phyloP scores from a whole-genome alignment of 306 rosid genomes.

The Cyclanthera cordifolia region DNA sequence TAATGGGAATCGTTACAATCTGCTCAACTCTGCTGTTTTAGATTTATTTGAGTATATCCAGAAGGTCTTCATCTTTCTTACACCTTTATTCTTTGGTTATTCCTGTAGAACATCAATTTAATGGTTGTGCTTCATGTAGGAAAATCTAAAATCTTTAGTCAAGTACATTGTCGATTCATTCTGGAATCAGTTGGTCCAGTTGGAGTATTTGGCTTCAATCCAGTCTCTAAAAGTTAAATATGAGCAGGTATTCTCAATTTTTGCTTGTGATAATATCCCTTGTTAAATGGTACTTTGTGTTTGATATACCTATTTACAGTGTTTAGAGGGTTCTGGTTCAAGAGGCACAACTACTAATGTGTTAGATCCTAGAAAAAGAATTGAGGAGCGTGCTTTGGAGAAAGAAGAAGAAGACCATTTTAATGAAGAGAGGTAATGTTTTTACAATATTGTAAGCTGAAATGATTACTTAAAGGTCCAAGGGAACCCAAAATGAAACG shows the following conservation, averaged over 20 bases:
- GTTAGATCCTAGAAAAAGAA: slow-evolving; percentile 56
- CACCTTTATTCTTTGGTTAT: slow-evolving; percentile 13
- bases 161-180: slow-evolving; percentile 66
- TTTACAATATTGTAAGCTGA: background rate
- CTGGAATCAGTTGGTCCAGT: slow-evolving; percentile 69
- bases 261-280: slow-evolving; percentile 2
- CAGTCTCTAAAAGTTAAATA: slow-evolving; percentile 65
- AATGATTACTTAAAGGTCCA: background rate
- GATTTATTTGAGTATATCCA: slow-evolving; percentile 79
- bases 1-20: slow-evolving; percentile 90
- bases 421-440: slow-evolving; percentile 67
- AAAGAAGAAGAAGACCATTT: slow-evolving; percentile 91
- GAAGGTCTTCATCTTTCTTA: slow-evolving; percentile 42
- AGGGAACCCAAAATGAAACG: background rate
- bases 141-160: slow-evolving; percentile 52
- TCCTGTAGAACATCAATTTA: slow-evolving; percentile 4
- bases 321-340: slow-evolving; percentile 56
- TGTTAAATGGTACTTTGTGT: slow-evolving; percentile 14
- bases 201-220: slow-evolving; percentile 53
- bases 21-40: slow-evolving; percentile 79
- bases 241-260: slow-evolving; percentile 57
- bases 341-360: slow-evolving; percentile 30
- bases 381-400: slow-evolving; percentile 83
- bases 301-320: slow-evolving; percentile 38
- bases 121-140: slow-evolving; percentile 38